Evolutionary conservation across 345 rosid species (phyloP).

Genomic region (Crucihimalaya himalaica): DNA sequence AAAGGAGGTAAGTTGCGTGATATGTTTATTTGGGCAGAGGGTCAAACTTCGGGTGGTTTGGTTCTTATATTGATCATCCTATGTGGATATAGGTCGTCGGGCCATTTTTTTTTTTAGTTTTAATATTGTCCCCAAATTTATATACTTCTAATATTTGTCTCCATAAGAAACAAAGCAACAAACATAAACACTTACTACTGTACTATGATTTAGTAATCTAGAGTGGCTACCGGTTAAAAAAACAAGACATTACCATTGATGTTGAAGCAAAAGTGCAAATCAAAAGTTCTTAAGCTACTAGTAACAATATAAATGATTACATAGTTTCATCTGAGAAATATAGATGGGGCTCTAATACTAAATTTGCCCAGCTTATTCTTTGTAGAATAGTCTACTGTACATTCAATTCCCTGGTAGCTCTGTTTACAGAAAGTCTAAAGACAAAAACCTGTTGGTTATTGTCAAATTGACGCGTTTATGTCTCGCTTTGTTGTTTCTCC

Average conservation of each 20-base stretch:
- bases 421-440: background rate
- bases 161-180: background rate
- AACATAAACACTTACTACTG: background rate
- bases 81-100: too few species aligned
- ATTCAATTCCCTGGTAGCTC: background rate
- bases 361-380: background rate
- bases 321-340: background rate
- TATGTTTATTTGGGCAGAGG: too few species aligned
- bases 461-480: background rate
- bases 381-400: background rate
- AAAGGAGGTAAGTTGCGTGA: too few species aligned
- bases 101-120: too few species aligned
- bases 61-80: too few species aligned
- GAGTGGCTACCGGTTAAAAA: background rate
- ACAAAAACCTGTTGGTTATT: background rate
- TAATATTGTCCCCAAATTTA: too few species aligned
- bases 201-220: background rate
- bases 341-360: background rate
- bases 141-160: too few species aligned
- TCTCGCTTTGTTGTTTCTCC: conserved; percentile 1
- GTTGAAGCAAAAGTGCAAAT: background rate
- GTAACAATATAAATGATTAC: background rate
- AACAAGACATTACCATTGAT: background rate
- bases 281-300: background rate
- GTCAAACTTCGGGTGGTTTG: too few species aligned